Percentiles rank a stretch among this genome's conserved stretches.
These are phyloP conservation scores for Clarireedia homoeocarpa DNA, from an alignment of 2,329 filamentous ascomycete species.

Conservation along the genomic window DNA sequence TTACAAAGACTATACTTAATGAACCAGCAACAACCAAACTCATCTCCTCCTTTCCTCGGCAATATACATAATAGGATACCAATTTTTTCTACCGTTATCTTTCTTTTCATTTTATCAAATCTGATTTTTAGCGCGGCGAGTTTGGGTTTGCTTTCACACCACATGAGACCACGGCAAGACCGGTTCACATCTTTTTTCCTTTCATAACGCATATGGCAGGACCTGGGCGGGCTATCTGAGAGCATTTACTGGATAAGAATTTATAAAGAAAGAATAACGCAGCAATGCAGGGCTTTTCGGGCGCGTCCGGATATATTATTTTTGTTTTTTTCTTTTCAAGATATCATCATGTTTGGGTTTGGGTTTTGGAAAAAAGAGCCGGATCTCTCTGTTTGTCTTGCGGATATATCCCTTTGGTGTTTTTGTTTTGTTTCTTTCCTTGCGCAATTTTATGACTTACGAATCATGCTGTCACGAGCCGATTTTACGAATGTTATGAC, in stretches of 20 bases:
- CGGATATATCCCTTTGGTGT: conserved; percentile 21
- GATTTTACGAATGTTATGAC: background rate
- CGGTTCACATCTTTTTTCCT: conserved; percentile 24
- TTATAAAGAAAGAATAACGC: conserved; percentile 43
- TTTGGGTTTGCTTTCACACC: conserved; percentile 37
- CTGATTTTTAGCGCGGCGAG: conserved; percentile 45
- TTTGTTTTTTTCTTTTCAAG: conserved; percentile 20
- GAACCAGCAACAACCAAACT: conserved; percentile 10
- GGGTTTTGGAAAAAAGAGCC: background rate
- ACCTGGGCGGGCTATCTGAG: conserved; percentile 24
- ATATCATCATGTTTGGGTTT: conserved; percentile 3
- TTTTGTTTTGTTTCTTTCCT: conserved; percentile 16
- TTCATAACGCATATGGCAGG: conserved; percentile 26
- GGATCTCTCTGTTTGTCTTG: conserved; percentile 24
- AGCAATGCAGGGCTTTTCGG: conserved; percentile 51
- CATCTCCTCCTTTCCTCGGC: conserved; percentile 13
- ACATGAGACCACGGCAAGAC: conserved; percentile 33
- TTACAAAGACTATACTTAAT: conserved; percentile 15
- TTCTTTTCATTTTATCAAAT: conserved; percentile 26
- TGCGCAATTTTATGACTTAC: conserved; percentile 5
- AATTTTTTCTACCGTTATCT: conserved; percentile 25
- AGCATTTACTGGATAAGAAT: conserved; percentile 26
- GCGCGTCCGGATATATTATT: conserved; percentile 31
- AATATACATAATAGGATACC: conserved; percentile 29
- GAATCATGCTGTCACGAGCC: conserved; percentile 14